Evolutionary conservation across 176 grass and related monocot species (phyloP).

Genomic region (Coix lacrymajobi): DNA sequence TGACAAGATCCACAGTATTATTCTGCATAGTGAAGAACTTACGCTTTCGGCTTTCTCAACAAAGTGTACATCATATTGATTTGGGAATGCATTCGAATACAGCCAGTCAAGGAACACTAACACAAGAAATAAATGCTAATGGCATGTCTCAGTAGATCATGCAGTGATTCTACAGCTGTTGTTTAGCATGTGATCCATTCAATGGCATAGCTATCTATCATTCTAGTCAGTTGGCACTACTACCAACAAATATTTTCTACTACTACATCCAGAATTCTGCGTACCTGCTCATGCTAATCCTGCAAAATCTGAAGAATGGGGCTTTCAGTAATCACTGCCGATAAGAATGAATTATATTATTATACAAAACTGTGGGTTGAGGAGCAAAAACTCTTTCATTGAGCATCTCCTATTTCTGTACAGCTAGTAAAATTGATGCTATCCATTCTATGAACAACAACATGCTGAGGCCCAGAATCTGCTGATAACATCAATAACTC

Average conservation of each 20-base stretch:
- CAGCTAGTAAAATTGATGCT: background rate
- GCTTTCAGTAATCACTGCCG: background rate
- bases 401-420: background rate
- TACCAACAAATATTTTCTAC: background rate
- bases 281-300: background rate
- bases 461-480: background rate
- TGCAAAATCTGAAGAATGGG: background rate
- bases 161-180: background rate
- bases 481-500: background rate
- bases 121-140: background rate
- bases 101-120: background rate
- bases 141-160: background rate
- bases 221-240: background rate
- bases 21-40: background rate
- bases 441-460: background rate
- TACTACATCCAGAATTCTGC: background rate
- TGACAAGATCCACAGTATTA: background rate
- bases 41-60: too few species aligned
- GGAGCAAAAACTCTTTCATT: background rate
- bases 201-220: background rate
- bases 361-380: constrained; percentile 7
- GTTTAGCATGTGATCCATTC: background rate
- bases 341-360: background rate
- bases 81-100: background rate
- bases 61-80: background rate